These are phyloP conservation scores for Climacium dendroides DNA, from an alignment of 225 moss, liverwort and hornwort species.

Conservation along the genomic window DNA sequence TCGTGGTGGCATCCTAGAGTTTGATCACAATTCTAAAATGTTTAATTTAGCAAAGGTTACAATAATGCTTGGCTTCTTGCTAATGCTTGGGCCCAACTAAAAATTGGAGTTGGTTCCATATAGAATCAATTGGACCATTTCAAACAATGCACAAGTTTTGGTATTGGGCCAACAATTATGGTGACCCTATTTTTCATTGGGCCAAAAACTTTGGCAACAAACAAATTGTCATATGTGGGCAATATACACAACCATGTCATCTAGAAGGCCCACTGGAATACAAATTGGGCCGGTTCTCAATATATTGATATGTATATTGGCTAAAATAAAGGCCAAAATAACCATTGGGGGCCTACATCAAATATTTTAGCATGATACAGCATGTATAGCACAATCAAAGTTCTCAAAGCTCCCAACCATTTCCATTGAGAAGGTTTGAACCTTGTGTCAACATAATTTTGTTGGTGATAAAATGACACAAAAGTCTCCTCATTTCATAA, in stretches of 20 bases:
- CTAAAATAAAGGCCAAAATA: neutral
- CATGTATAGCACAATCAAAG: neutral
- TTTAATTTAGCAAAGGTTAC: neutral
- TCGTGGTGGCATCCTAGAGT: neutral
- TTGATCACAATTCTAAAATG: neutral
- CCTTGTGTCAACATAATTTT: neutral
- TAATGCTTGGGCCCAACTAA: neutral
- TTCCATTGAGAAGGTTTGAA: neutral
- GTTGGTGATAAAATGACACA: neutral
- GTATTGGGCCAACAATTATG: neutral
- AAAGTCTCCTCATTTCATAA: neutral
- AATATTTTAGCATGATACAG: neutral
- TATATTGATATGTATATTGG: neutral
- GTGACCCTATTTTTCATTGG: neutral
- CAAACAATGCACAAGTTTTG: neutral
- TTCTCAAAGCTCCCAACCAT: neutral
- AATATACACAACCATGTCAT: neutral
- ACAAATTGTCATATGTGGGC: neutral
- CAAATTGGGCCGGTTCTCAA: neutral
- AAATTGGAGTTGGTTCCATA: neutral
- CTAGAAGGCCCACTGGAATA: neutral
- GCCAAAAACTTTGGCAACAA: rapidly evolving
- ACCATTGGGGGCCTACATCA: too few relatives aligned
- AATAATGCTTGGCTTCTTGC: neutral
- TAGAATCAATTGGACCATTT: neutral